phyloP scores from a whole-genome alignment of 192 early-diverging fungal genomes.

The Entophlyctis luteolus region DNA sequence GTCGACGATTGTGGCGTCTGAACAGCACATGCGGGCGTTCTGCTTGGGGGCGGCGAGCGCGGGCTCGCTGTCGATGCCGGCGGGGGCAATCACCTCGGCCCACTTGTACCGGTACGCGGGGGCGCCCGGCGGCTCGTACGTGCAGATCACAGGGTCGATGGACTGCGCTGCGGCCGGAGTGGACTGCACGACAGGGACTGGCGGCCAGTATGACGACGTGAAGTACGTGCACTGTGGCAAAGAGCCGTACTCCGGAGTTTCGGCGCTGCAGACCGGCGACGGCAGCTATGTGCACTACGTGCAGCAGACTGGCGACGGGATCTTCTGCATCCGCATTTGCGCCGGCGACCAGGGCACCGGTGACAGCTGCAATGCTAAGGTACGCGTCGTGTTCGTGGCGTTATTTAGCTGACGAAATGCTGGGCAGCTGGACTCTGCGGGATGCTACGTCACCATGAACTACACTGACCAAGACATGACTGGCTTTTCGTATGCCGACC shows the following conservation, averaged over 20 bases:
- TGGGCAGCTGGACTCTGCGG: constrained; percentile 22
- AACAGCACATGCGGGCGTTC: too few species aligned
- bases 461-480: neutral
- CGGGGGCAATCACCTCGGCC: constrained; percentile 22
- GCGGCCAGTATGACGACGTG: constrained; percentile 17
- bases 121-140: constrained; percentile 19
- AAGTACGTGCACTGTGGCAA: constrained; percentile 1
- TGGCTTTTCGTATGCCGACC: neutral
- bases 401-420: constrained; percentile 21
- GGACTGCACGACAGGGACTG: constrained; percentile 19
- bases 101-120: neutral
- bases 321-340: constrained; percentile 34
- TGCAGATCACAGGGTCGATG: constrained; percentile 23
- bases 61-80: constrained; percentile 16
- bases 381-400: too few species aligned
- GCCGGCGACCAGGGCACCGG: too few species aligned
- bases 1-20: too few species aligned
- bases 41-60: too few species aligned
- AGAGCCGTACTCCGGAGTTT: constrained; percentile 31
- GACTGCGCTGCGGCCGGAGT: constrained; percentile 25
- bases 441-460: constrained; percentile 18
- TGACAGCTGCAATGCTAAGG: too few species aligned
- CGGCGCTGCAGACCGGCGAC: neutral
- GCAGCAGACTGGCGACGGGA: constrained; percentile 29
- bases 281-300: constrained; percentile 20